Base-by-base conservation (phyloP, 192 early-diverging fungal species). In the Coemansia biformis region DNA sequence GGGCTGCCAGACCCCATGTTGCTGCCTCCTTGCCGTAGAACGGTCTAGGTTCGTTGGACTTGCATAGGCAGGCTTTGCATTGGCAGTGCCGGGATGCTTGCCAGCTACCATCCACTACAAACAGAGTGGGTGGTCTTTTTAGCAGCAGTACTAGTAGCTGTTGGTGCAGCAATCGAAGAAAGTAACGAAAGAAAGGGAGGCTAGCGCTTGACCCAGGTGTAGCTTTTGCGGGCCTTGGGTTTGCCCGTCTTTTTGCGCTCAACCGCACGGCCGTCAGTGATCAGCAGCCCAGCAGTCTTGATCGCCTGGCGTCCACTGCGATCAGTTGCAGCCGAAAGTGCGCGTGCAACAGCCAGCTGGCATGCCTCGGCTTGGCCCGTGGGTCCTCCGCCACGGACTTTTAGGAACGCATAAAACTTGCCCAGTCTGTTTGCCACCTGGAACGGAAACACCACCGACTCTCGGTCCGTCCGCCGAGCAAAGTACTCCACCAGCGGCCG, bases 201-300 rank as follows among this genome's bases (percentile, higher is more conserved):
- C 62, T 66, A 81, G 38, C 79, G 77, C 65, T 81, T 81, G 55
- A 81, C 79, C 79, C 91, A 93, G 15, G 87, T 87, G 69, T 87
- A 87, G 75, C 83, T 86, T 68, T 89, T 89, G 57, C 93, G 81
- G n/a, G 92, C 90, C 78, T 88, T 89, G 19, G 86, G 86, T 64
- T 92, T 89, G 45, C 90, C 90, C 28, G 91, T 88, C 87, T 97
- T 97, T 73, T 97, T 97, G 51, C 92, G 81, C 68, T 97, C 93
- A 17, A 94, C 92, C 46, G 81, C 80, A 55, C 88, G 79, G n/a
- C 73, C 63, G 75, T 87, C 84, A 19, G 80, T 64, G 7, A 58
- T 59, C 31, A 89, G 66, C 26, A 80, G 70, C 0, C 83, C 77
- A 66, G 86, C 78, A 38, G 65, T 65, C 28, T 76, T 54, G 9